Percentiles rank a stretch among this genome's conserved stretches.
Conservation (phyloP, 352 stramenopile species). For the Phytophthora colocasiae region DNA sequence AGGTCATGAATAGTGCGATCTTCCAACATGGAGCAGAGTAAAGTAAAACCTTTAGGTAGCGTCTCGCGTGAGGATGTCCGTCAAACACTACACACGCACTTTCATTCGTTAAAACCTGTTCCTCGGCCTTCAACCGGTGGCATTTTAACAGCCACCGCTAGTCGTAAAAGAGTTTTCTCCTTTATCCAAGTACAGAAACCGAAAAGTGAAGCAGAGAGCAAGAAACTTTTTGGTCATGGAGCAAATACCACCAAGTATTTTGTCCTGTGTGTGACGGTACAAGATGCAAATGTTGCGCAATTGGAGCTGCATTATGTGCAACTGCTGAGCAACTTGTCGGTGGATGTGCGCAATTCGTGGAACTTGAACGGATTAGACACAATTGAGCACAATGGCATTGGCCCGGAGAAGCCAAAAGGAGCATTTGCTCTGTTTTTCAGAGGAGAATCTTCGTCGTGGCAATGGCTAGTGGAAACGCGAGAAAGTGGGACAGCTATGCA, state of each 20-base stretch:
- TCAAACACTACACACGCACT: constrained; percentile 73
- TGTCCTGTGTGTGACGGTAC: constrained; percentile 70
- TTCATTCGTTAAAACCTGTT: constrained; percentile 48
- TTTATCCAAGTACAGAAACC: constrained; percentile 78
- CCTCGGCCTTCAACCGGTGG: constrained; percentile 20
- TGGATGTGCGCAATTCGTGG: constrained; percentile 72
- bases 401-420: constrained; percentile 57
- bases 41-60: constrained; percentile 37
- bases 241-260: constrained; percentile 56
- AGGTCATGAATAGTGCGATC: constrained; percentile 22
- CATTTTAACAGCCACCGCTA: not conserved
- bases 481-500: constrained; percentile 64
- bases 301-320: constrained; percentile 71
- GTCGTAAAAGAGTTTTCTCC: constrained; percentile 57
- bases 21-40: constrained; percentile 30
- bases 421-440: constrained; percentile 66
- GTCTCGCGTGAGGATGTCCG: constrained; percentile 70
- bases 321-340: constrained; percentile 69
- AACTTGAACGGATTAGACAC: constrained; percentile 57
- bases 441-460: constrained; percentile 51
- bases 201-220: constrained; percentile 57
- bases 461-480: constrained; percentile 67
- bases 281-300: constrained; percentile 37
- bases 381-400: constrained; percentile 66
- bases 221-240: constrained; percentile 57